Evolutionary conservation across 805 yeast genomes (phyloP), one percentile per base, ranked within the genome.

Genomic region (Pichia kluyveri): DNA sequence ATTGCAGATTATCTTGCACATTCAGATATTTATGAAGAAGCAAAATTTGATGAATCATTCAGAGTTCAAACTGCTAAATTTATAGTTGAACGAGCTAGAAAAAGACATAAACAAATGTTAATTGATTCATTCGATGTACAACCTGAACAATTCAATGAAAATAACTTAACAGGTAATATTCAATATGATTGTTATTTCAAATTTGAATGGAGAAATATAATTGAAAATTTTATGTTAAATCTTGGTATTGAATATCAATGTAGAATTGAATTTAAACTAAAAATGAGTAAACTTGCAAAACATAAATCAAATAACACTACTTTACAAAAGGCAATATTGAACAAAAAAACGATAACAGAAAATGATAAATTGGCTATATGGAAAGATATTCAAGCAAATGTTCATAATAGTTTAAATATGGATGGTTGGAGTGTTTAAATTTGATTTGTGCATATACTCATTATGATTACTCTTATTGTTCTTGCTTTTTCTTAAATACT

Each of bases 211-310:
- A 69, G 90, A 54, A 80, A 82, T 57, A 74, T 84, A 28, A 80
- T 84, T 50, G 91, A 84, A 54, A 83, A 82, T 62, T 84, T 76
- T 56, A 56, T 81, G 37, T 62, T 82, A 37, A 80, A 79, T 57
- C 67, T 82, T 31, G 86, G 79, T 5, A 83, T 83, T 43, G 88
- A 82, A 55, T 79, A 82, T 15, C 88, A 84, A 60, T 81, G 88
- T 55, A 71, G 87, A 19, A 66, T 68, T 36, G 88, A 84, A 56
- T 84, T 79, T 59, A 78, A 78, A 56, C 67, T 67, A 44, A 67
- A 69, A 40, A 74, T 84, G 52, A 63, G 71, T 32, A 73, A 70
- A 36, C 59, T 70, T 23, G 65, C 49, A n/a, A 32, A 41, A 14
- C 39, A 61, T 39, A 56, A 55, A 31, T 40, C 28, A 28, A 37